These are phyloP conservation scores for Pseudocercospora crystallina DNA, from an alignment of 2,329 filamentous ascomycete species.

Conservation along the genomic window DNA sequence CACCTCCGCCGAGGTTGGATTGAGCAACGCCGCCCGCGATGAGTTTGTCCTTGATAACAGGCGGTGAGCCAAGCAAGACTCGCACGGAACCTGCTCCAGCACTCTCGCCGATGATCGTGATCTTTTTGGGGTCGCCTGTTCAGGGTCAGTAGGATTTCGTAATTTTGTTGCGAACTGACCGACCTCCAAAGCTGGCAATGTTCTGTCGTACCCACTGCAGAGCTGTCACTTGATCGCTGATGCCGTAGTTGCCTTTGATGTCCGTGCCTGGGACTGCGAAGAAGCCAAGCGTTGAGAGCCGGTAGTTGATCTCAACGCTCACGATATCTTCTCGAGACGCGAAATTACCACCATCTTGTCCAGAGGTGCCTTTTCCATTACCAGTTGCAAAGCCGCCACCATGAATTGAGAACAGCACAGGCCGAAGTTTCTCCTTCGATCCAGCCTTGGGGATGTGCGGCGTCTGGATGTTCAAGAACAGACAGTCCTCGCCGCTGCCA, in stretches of 20 bases:
- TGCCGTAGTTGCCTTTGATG: slow-evolving; percentile 56
- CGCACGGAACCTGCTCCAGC: slow-evolving; percentile 58
- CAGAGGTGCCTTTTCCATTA: slow-evolving; percentile 36
- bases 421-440: slow-evolving; percentile 40
- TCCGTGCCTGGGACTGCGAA: slow-evolving; percentile 57
- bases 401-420: slow-evolving; percentile 55
- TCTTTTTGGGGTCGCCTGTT: slow-evolving; percentile 34
- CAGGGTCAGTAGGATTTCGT: neutral
- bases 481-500: slow-evolving; percentile 45
- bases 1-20: slow-evolving; percentile 57
- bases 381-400: slow-evolving; percentile 59
- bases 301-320: slow-evolving; percentile 61
- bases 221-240: slow-evolving; percentile 53
- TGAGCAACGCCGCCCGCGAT: slow-evolving; percentile 50
- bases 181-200: slow-evolving; percentile 48
- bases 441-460: slow-evolving; percentile 44
- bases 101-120: slow-evolving; percentile 50
- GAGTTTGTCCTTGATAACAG: slow-evolving; percentile 44
- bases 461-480: slow-evolving; percentile 52
- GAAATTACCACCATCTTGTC: slow-evolving; percentile 53
- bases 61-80: slow-evolving; percentile 53
- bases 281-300: slow-evolving; percentile 59
- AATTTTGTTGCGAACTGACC: neutral
- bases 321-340: slow-evolving; percentile 61
- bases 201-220: slow-evolving; percentile 50